Conservation (phyloP, 163 green algal species). For the Scenedesmus sp. region DNA sequence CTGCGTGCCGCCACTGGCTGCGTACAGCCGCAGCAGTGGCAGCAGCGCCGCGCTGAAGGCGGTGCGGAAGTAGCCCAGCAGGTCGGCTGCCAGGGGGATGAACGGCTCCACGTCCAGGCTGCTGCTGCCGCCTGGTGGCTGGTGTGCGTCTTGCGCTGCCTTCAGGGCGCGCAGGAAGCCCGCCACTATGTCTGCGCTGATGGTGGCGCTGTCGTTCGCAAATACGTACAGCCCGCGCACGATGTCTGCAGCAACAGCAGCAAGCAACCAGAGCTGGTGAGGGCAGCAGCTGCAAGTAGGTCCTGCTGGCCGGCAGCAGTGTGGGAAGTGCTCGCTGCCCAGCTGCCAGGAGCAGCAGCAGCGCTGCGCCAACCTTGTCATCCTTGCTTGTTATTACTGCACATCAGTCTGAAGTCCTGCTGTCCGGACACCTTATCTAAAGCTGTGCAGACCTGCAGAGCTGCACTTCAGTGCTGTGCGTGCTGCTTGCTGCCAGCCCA, state of each 20-base stretch:
- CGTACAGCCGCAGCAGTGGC: background rate
- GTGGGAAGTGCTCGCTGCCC: too few relatives aligned
- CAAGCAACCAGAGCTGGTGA: background rate
- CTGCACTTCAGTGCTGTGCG: too few relatives aligned
- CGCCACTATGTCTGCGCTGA: background rate
- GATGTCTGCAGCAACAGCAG: background rate
- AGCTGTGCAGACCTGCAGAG: too few relatives aligned
- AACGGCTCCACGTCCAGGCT: background rate
- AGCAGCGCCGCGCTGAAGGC: constrained; percentile 5
- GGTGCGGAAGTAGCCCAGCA: background rate
- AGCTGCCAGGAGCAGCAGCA: background rate
- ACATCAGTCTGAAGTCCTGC: too few relatives aligned
- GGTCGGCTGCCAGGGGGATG: background rate
- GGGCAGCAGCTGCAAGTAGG: background rate
- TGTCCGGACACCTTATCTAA: too few relatives aligned
- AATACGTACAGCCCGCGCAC: background rate
- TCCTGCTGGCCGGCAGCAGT: too few relatives aligned
- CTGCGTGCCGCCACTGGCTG: background rate
- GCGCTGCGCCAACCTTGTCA: too few relatives aligned
- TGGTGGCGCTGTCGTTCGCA: background rate
- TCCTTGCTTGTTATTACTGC: too few relatives aligned
- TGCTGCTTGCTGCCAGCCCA: background rate
- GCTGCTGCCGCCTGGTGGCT: background rate
- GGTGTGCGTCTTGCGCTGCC: background rate
- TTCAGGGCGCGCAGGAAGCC: background rate